A percentile compares a stretch with the other conserved stretches of the same genome.
Conservation (phyloP, 192 early-diverging fungal genomes). For the Linnemannia elongata region DNA sequence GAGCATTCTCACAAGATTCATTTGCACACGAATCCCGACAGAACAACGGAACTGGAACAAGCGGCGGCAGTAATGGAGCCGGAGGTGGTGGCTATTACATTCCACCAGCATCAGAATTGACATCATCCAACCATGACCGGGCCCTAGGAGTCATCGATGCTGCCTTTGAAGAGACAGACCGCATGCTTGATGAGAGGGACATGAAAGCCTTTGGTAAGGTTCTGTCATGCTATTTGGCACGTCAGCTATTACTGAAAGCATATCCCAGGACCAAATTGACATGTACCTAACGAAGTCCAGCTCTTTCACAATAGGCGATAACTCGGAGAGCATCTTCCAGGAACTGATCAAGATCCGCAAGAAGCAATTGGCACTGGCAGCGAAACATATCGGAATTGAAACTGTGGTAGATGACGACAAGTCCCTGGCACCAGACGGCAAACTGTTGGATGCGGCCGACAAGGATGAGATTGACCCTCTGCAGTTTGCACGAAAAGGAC, state of each 20-base stretch:
- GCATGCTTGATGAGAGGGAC: conserved; percentile 41
- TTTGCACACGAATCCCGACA: conserved; percentile 11
- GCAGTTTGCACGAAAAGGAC: conserved; percentile 46
- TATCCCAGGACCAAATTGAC: neutral
- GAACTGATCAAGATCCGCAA: conserved; percentile 51
- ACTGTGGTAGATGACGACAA: conserved; percentile 50
- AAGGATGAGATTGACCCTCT: conserved; percentile 50
- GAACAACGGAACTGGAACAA: neutral
- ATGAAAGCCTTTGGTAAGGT: conserved; percentile 53
- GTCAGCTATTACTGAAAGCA: neutral
- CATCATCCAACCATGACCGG: conserved; percentile 50
- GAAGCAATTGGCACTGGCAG: conserved; percentile 48
- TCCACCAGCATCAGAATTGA: conserved; percentile 49
- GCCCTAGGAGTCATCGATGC: conserved; percentile 45
- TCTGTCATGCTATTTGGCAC: neutral
- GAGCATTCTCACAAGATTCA: conserved; percentile 29
- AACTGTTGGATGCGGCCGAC: conserved; percentile 50
- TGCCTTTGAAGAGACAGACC: conserved; percentile 40
- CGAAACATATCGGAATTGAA: conserved; percentile 49
- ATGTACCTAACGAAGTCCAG: neutral
- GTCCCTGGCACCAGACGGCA: conserved; percentile 49
- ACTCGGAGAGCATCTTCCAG: conserved; percentile 55
- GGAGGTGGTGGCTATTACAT: conserved; percentile 32
- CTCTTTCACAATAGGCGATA: conserved; percentile 27
- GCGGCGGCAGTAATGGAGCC: neutral